phyloP scores from a whole-genome alignment of 1,139 yeast genomes.

The Kluyveromyces sp. region DNA sequence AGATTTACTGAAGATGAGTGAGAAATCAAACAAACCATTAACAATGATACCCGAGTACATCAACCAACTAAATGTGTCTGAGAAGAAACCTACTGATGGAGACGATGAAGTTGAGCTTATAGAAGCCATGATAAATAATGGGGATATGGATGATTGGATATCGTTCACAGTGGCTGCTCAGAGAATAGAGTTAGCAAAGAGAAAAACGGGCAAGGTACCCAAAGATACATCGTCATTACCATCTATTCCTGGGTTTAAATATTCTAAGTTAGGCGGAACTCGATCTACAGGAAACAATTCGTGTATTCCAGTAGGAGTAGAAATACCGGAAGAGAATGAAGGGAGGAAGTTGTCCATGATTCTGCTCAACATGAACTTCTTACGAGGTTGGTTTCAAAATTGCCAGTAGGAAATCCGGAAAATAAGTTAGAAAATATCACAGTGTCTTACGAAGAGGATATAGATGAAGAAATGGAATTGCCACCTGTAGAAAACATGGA shows the following conservation, averaged over 20 bases:
- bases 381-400: slow-evolving; percentile 10
- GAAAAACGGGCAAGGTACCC: slow-evolving; percentile 16
- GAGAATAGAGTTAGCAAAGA: slow-evolving; percentile 16
- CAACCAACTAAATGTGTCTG: slow-evolving; percentile 20
- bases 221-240: slow-evolving; percentile 19
- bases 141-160: slow-evolving; percentile 29
- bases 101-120: slow-evolving; percentile 18
- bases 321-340: slow-evolving; percentile 4
- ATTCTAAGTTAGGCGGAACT: slow-evolving; percentile 14
- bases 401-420: slow-evolving; percentile 22
- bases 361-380: slow-evolving; percentile 1
- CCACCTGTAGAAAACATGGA: background rate
- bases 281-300: slow-evolving; percentile 13
- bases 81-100: slow-evolving; percentile 11
- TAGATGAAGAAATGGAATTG: background rate
- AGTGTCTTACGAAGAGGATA: slow-evolving; percentile 22
- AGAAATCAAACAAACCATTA: slow-evolving; percentile 15
- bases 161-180: slow-evolving; percentile 21
- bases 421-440: slow-evolving; percentile 22
- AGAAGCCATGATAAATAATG: slow-evolving; percentile 26
- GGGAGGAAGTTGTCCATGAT: slow-evolving; percentile 5
- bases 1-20: slow-evolving; percentile 18
- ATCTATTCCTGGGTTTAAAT: slow-evolving; percentile 22
- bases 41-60: slow-evolving; percentile 29
- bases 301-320: slow-evolving; percentile 6